Percentiles rank a stretch among this genome's conserved stretches.
phyloP scores from a whole-genome alignment of 169 alveolate species.

The Plasmodium reichenowi region DNA sequence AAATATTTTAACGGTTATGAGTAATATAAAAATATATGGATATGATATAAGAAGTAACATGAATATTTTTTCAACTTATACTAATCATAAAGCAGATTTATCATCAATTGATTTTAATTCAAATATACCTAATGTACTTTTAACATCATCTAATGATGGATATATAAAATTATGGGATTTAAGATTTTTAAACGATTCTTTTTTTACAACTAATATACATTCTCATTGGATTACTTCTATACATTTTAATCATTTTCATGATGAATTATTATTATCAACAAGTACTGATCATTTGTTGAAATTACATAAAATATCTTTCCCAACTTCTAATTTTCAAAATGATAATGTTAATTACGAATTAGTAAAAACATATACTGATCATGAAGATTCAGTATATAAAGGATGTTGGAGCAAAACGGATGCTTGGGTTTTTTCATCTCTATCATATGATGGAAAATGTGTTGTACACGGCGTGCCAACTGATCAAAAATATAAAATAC shows the following conservation, averaged over 20 bases:
- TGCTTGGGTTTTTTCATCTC: constrained; percentile 92
- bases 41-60: constrained; percentile 60
- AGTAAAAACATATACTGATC: constrained; percentile 79
- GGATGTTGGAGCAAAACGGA: constrained; percentile 90
- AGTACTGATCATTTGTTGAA: constrained; percentile 88
- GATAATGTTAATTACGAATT: constrained; percentile 63
- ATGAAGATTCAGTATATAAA: constrained; percentile 88
- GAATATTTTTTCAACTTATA: constrained; percentile 53
- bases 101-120: constrained; percentile 90
- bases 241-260: constrained; percentile 91
- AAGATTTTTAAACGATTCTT: constrained; percentile 82
- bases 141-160: constrained; percentile 91
- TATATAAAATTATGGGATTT: constrained; percentile 92
- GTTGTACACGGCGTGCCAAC: constrained; percentile 88
- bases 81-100: constrained; percentile 81
- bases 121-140: constrained; percentile 90
- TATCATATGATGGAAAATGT: constrained; percentile 88
- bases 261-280: constrained; percentile 92
- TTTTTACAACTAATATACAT: constrained; percentile 86
- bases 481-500: constrained; percentile 88
- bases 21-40: constrained; percentile 67
- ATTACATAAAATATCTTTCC: constrained; percentile 79
- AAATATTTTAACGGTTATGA: constrained; percentile 46
- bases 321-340: constrained; percentile 69
- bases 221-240: constrained; percentile 91